phyloP scores from a whole-genome alignment of 1,284 basidiomycete genomes.

The Boletus smithii region DNA sequence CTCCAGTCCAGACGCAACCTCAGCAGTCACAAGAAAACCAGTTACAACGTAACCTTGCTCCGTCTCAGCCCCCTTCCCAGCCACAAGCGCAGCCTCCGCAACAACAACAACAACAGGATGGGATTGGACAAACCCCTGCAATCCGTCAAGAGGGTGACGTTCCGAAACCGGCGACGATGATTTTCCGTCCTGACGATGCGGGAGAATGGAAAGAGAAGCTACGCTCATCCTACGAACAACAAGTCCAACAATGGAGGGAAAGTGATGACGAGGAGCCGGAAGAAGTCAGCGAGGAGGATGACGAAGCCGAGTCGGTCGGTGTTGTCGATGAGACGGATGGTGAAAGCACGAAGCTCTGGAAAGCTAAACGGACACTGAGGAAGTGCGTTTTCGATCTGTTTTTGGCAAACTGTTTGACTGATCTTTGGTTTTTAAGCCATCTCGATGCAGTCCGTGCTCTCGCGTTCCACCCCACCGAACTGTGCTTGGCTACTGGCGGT shows the following conservation, averaged over 20 bases:
- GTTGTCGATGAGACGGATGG: conserved; percentile 64
- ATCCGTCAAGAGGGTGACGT: conserved; percentile 22
- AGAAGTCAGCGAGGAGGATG: conserved; percentile 55
- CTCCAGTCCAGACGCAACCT: conserved; percentile 17
- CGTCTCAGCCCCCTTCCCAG: conserved; percentile 27
- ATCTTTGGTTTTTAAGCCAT: conserved; percentile 56
- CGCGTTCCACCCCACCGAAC: conserved; percentile 81
- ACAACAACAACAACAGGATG: conserved; percentile 27
- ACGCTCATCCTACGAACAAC: conserved; percentile 55
- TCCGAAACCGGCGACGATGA: conserved; percentile 66
- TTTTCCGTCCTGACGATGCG: conserved; percentile 81
- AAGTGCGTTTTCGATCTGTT: conserved; percentile 56
- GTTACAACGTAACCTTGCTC: conserved; percentile 12
- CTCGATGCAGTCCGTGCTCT: conserved; percentile 90
- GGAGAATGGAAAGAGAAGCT: conserved; percentile 81
- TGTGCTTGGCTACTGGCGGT: conserved; percentile 85
- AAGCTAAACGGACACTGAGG: conserved; percentile 77
- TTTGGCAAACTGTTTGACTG: conserved; percentile 8
- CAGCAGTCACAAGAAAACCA: conserved; percentile 26
- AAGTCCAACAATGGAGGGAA: conserved; percentile 50
- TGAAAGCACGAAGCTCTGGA: conserved; percentile 77
- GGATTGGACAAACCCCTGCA: conserved; percentile 12
- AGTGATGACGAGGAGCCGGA: conserved; percentile 50
- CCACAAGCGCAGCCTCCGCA: conserved; percentile 33
- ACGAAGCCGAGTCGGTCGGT: conserved; percentile 57